phyloP scores from a whole-genome alignment of 2,329 filamentous ascomycete genomes.

The Aspergillus tamarii region DNA sequence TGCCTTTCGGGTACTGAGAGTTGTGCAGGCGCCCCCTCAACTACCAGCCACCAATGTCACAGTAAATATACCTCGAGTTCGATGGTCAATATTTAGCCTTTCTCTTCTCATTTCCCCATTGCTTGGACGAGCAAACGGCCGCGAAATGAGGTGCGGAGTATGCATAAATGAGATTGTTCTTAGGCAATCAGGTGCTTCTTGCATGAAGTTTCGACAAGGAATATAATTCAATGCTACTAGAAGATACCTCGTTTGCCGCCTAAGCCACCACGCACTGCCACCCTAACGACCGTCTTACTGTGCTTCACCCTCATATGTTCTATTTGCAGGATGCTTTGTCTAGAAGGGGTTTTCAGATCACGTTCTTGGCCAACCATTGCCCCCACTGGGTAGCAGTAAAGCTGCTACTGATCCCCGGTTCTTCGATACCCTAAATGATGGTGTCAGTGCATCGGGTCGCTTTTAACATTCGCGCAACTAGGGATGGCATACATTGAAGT shows the following conservation, averaged over 20 bases:
- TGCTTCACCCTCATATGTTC: slow-evolving; percentile 8
- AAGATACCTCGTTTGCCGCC: slow-evolving; percentile 19
- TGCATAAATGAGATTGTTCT: slow-evolving; percentile 15
- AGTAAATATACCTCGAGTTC: slow-evolving; percentile 26
- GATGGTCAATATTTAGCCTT: slow-evolving; percentile 7
- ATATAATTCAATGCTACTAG: slow-evolving; percentile 29
- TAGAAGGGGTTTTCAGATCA: slow-evolving; percentile 46
- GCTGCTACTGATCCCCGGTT: slow-evolving; percentile 74
- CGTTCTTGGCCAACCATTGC: slow-evolving; percentile 74
- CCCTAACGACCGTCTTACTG: slow-evolving; percentile 5
- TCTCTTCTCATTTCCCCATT: neutral
- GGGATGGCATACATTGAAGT: slow-evolving; percentile 67
- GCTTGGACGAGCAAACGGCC: slow-evolving; percentile 7
- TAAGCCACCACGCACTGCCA: slow-evolving; percentile 14
- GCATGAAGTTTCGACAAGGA: slow-evolving; percentile 34
- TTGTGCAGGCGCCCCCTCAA: slow-evolving; percentile 74
- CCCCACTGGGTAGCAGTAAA: slow-evolving; percentile 83
- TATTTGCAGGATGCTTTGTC: neutral
- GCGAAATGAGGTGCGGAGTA: slow-evolving; percentile 7
- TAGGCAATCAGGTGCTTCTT: slow-evolving; percentile 28
- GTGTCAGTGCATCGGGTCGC: slow-evolving; percentile 26
- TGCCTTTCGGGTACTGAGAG: slow-evolving; percentile 22
- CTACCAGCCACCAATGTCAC: slow-evolving; percentile 69
- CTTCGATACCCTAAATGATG: slow-evolving; percentile 64
- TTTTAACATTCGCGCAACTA: slow-evolving; percentile 1